Percentiles rank a stretch among this genome's conserved stretches.
phyloP scores from a whole-genome alignment of 169 alveolate species.

The Eimeria tenella region DNA sequence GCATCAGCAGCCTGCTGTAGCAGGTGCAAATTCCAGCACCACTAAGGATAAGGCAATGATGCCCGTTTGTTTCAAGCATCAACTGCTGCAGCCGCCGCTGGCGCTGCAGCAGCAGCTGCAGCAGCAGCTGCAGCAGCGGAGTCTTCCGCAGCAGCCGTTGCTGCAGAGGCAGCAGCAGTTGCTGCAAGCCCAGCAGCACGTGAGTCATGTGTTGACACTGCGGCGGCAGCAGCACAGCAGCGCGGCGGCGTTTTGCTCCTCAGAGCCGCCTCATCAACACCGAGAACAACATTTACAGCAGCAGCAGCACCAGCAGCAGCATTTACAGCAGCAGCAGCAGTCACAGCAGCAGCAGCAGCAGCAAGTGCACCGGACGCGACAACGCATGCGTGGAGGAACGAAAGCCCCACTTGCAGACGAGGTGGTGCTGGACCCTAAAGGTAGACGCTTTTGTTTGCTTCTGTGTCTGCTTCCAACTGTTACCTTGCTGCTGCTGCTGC shows the following conservation, averaged over 20 bases:
- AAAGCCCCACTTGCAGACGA: background rate
- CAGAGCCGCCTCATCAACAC: background rate
- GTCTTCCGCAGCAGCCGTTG: background rate
- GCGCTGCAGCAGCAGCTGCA: background rate
- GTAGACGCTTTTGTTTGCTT: background rate
- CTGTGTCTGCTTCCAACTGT: background rate
- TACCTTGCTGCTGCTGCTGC: background rate
- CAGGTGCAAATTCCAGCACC: background rate
- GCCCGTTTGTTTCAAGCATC: background rate
- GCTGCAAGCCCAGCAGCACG: background rate
- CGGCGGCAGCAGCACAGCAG: background rate
- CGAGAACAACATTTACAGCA: background rate
- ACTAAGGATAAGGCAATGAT: background rate
- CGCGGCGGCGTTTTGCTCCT: background rate
- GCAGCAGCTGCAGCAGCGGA: constrained; percentile 12
- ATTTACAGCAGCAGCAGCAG: background rate
- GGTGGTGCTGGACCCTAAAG: background rate
- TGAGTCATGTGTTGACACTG: background rate
- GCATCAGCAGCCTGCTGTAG: constrained; percentile 13
- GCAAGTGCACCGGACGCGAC: background rate
- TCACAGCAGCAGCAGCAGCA: background rate
- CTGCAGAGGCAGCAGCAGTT: constrained; percentile 12
- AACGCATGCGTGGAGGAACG: background rate
- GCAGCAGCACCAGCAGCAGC: background rate
- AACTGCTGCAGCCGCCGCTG: constrained; percentile 22